Conservation (phyloP, 768 basidiomycete species). For the Russula foetens region DNA sequence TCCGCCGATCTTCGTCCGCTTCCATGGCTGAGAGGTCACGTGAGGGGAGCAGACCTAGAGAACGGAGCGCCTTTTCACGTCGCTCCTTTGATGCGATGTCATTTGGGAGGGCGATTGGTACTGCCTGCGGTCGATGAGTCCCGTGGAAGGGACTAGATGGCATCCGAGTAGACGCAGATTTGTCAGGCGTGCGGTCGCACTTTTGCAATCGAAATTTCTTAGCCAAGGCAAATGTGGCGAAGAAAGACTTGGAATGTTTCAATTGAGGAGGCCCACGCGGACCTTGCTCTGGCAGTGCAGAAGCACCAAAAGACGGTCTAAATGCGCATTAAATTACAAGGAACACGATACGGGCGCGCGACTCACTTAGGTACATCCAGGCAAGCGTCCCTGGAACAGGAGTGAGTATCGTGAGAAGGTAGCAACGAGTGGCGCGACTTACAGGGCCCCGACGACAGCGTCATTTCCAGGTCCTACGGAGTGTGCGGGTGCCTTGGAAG, state of each 20-base stretch:
- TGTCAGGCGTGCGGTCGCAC: not conserved
- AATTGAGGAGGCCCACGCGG: not conserved
- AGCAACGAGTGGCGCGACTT: not conserved
- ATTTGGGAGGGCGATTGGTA: conserved; percentile 5
- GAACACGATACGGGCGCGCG: not conserved
- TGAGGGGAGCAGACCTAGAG: conserved; percentile 15
- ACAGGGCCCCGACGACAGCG: not conserved
- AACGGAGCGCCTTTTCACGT: conserved; percentile 15
- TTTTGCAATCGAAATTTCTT: conserved; percentile 6
- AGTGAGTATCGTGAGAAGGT: not conserved
- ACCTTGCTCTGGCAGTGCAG: not conserved
- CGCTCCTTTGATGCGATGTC: conserved; percentile 9
- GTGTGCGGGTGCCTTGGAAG: not conserved
- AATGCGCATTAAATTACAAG: not conserved
- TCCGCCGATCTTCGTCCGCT: conserved; percentile 13
- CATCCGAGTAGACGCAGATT: not conserved
- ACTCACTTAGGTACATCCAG: not conserved
- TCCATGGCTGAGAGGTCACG: conserved; percentile 14
- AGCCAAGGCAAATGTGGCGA: not conserved
- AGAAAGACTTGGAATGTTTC: conserved; percentile 1
- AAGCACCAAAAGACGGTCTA: not conserved
- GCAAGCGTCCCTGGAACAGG: not conserved
- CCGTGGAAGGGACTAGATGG: not conserved
- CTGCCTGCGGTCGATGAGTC: not conserved
- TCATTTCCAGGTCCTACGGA: not conserved